Base-by-base conservation (phyloP, 306 rosid species). In the Quercus cerris region DNA sequence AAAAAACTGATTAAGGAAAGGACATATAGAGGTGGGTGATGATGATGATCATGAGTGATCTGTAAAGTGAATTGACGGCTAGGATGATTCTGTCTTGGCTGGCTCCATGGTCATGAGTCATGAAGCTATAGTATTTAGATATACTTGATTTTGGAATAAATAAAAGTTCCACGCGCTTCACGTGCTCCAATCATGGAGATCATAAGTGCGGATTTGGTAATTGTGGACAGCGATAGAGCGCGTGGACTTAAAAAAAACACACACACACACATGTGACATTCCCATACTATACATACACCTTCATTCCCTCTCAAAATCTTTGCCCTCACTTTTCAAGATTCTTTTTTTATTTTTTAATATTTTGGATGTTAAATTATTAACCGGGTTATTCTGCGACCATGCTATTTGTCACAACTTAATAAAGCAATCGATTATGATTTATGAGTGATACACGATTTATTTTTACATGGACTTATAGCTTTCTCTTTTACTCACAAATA, bases 131-230 rank as follows among this genome's bases (percentile, higher is more conserved):
- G 33, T 30, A 5, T 13, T 41, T 41, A 23, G 13, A 30, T 59
- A 17, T 1, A 28, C 1, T 6, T 57, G 25, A 4, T 56, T 28
- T 10, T 20, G 30, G 56, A 63, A 61, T 19, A 80, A 70, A 87
- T 71, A 11, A 64, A 77, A 25, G 62, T 25, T n/a, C 69, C 81
- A 82, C 86, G 88, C 86, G 85, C 83, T 79, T 79, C 84, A 69
- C 86, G 80, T 77, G 87, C 75, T 51, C 88, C 88, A 85, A 87
- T 87, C 85, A 77, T 69, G 62, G 31, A 62, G 5, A 6, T 18
- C 23, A 35, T 30, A 69, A 74, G 82, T 77, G 88, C 81, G 76
- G 66, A 52, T 72, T 71, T 63, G 68, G 71, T 14, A 30, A 41
- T 12, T n/a, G 4, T 17, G 31, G 23, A 55, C 4, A 17, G 33